Conservation (phyloP, 257 asterid species). For the Solanum clarkiae region DNA sequence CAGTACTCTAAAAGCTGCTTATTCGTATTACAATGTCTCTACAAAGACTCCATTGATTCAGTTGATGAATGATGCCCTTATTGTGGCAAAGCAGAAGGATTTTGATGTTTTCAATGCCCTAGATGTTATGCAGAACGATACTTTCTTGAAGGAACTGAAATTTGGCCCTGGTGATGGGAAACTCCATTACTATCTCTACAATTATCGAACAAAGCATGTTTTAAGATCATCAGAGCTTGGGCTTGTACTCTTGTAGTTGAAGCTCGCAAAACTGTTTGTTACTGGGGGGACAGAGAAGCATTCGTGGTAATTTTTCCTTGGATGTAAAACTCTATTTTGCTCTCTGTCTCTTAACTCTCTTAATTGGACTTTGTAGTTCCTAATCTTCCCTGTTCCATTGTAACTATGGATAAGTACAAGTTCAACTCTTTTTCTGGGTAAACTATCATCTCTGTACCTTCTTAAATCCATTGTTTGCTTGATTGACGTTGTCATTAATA, state of each 20-base stretch:
- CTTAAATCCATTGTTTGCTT: neutral
- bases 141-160: slow-evolving; percentile 79
- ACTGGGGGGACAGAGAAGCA: neutral
- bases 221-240: slow-evolving; percentile 71
- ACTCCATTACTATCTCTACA: slow-evolving; percentile 80
- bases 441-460: neutral
- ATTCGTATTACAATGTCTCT: slow-evolving; percentile 59
- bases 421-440: neutral
- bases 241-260: slow-evolving; percentile 60
- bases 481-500: neutral
- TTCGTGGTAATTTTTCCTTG: slow-evolving; percentile 9
- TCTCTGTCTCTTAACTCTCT: neutral
- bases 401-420: neutral
- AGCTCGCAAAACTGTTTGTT: neutral
- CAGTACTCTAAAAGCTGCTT: slow-evolving; percentile 62
- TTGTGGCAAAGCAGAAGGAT: slow-evolving; percentile 66
- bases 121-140: slow-evolving; percentile 74
- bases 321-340: neutral
- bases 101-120: slow-evolving; percentile 81
- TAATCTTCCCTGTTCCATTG: neutral
- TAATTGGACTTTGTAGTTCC: neutral
- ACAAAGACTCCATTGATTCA: slow-evolving; percentile 67
- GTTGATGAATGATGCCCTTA: slow-evolving; percentile 75
- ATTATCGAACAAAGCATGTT: slow-evolving; percentile 57
- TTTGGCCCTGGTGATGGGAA: slow-evolving; percentile 88